phyloP scores from a whole-genome alignment of 2,329 filamentous ascomycete genomes.

The Trichoderma sp. region DNA sequence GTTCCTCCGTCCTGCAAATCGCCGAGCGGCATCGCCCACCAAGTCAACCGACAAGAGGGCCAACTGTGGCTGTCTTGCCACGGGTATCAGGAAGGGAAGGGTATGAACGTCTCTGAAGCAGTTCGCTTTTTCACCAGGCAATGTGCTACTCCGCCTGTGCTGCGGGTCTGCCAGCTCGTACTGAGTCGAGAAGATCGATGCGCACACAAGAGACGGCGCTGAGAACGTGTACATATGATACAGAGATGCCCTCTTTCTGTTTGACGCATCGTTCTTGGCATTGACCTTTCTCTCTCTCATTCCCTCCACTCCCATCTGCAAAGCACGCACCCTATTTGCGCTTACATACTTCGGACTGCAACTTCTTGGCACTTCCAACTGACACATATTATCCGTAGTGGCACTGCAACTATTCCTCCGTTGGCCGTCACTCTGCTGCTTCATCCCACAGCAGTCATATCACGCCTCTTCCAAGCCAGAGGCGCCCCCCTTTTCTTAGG shows the following conservation, averaged over 20 bases:
- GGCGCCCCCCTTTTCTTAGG: not conserved
- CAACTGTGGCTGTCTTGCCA: conserved; percentile 32
- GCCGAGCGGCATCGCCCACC: conserved; percentile 38
- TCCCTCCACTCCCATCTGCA: not conserved
- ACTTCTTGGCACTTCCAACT: conserved; percentile 3
- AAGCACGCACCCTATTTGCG: not conserved
- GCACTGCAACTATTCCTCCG: not conserved
- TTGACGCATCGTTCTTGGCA: conserved; percentile 14
- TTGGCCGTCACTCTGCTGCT: conserved; percentile 8
- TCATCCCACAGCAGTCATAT: not conserved
- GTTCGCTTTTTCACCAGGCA: not conserved
- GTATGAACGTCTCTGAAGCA: conserved; percentile 35
- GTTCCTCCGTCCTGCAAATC: conserved; percentile 33
- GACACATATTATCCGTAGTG: conserved; percentile 8
- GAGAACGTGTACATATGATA: too few species aligned
- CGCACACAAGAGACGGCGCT: conserved; percentile 11
- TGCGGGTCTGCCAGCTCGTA: conserved; percentile 27
- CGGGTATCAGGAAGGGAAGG: conserved; percentile 34
- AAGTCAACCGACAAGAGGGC: conserved; percentile 2
- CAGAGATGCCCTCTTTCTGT: too few species aligned
- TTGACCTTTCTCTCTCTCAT: not conserved
- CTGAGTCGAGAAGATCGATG: conserved; percentile 33
- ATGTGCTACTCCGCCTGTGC: conserved; percentile 30
- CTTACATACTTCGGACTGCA: not conserved
- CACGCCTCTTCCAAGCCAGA: not conserved